Base-by-base conservation (phyloP, 1,284 basidiomycete genomes). In the Cerioporus squamosus region DNA sequence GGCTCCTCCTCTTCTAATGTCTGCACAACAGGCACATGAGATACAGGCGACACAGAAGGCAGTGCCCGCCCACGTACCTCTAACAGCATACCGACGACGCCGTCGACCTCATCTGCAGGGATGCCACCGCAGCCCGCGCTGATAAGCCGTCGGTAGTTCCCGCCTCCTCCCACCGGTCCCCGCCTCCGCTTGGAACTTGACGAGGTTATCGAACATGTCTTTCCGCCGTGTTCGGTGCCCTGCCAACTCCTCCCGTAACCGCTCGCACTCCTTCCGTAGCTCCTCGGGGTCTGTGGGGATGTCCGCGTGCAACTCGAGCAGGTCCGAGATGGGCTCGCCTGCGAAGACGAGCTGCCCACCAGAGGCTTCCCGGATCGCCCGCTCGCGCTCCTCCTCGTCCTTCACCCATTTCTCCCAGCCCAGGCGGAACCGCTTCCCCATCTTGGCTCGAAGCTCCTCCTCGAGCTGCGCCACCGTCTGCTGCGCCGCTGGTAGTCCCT, bases 371-470 rank as follows among this genome's bases (percentile, higher is more conserved):
- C 88, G 80, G 50, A 90, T 80, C 2, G 71, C 74, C 59, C 79
- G 82, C 74, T 95, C 93, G 24, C 94, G 82, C 40, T 78, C 79
- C 69, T 93, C 89, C 74, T 97, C 93, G 58, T 91, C 90, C 64
- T 87, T 85, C n/a, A 92, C 76, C 94, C 95, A 98, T 67, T 90
- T 90, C 70, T 95, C 92, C 87, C 90, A 97, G 2, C 95, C 95
- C n/a, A 90, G 71, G 46, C 91, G 82, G 73, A 92, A 93, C 57
- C 91, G 82, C 66, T 85, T 84, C 23, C 87, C 89, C 85, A 97
- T 90, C 74, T 92, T 94, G 5, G 77, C 77, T 26, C 82, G 78
- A 42, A 98, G 76, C 59, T 88, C 85, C 9, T 74, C 75, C 71
- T 95, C 89, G 49, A 96, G 73, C 31, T 82, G 80, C 39, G 81